Conservation (phyloP, 106 monocot species). For the Dioscorea dumetorum region DNA sequence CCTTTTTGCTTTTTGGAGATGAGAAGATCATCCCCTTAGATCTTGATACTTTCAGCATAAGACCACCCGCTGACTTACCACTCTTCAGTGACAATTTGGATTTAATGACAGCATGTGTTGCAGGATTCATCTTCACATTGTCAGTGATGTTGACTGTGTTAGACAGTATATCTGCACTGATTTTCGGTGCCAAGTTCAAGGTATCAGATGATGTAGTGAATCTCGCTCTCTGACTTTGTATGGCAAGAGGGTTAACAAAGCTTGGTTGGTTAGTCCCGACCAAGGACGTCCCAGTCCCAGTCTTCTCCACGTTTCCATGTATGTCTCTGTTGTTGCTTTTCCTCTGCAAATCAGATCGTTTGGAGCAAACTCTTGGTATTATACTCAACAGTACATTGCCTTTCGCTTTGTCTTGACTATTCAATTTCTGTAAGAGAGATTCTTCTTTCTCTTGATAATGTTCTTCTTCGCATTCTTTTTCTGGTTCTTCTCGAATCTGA, state of each 20-base stretch:
- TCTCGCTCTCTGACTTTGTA: not conserved
- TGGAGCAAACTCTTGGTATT: constrained; percentile 47
- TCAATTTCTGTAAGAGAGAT: not conserved
- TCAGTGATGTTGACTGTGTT: not conserved
- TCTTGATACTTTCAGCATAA: constrained; percentile 14
- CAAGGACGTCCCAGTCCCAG: not conserved
- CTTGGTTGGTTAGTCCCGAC: constrained; percentile 12
- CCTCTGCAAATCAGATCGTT: constrained; percentile 41
- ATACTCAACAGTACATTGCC: constrained; percentile 7
- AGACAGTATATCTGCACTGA: constrained; percentile 12
- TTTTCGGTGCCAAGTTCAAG: constrained; percentile 8
- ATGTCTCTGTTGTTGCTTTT: constrained; percentile 7
- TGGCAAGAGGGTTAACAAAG: constrained; percentile 3
- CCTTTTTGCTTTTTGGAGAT: constrained; percentile 16
- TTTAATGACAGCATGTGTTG: not conserved
- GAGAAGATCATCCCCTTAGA: constrained; percentile 15
- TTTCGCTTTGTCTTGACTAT: constrained; percentile 9
- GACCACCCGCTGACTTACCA: not conserved
- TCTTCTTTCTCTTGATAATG: constrained; percentile 16
- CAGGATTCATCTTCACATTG: constrained; percentile 9
- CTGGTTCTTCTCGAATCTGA: constrained; percentile 19
- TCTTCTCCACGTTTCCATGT: constrained; percentile 4
- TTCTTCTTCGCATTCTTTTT: not conserved
- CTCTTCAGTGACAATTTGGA: constrained; percentile 6
- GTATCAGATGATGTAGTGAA: constrained; percentile 11